Evolutionary conservation across 139 green algal genomes (phyloP).

Genomic region (Chlamydomonas incerta): DNA sequence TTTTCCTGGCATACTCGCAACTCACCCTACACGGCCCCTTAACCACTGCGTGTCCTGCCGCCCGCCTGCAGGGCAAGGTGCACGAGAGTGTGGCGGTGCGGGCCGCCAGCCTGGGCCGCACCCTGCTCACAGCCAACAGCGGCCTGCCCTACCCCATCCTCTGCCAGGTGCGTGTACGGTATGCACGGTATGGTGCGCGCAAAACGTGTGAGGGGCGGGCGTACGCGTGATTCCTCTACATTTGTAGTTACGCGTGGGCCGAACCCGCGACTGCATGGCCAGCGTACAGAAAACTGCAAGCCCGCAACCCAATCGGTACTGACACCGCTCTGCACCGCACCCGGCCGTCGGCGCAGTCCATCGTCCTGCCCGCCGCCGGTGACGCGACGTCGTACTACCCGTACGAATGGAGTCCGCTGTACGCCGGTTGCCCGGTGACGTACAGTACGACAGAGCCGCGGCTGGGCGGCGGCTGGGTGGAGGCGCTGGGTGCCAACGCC

Average conservation of each 20-base stretch:
- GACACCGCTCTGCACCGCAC: no score
- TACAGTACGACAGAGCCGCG: not conserved
- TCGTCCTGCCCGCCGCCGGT: no score
- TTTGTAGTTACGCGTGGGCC: no score
- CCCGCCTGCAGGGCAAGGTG: not conserved
- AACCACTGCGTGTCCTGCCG: no score
- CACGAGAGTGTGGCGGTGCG: not conserved
- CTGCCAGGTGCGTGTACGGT: not conserved
- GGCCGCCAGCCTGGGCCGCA: not conserved
- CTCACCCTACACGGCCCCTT: no score
- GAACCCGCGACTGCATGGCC: no score
- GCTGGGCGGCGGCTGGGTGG: conserved; percentile 29
- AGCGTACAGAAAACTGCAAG: no score
- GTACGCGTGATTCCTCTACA: no score
- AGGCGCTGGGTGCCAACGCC: conserved; percentile 23
- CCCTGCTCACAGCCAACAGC: not conserved
- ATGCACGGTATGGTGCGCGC: no score
- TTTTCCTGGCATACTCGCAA: no score
- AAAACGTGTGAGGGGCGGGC: no score
- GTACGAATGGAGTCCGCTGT: conserved; percentile 31
- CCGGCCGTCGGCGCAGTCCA: not conserved
- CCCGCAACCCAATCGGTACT: no score
- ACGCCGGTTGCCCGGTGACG: conserved; percentile 19
- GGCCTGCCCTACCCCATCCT: conserved; percentile 24
- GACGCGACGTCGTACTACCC: conserved; percentile 21